A percentile compares a stretch with the other conserved stretches of the same genome.
Evolutionary conservation across 805 yeast genomes (phyloP).

Genomic region (Ogataea salicorniae): DNA sequence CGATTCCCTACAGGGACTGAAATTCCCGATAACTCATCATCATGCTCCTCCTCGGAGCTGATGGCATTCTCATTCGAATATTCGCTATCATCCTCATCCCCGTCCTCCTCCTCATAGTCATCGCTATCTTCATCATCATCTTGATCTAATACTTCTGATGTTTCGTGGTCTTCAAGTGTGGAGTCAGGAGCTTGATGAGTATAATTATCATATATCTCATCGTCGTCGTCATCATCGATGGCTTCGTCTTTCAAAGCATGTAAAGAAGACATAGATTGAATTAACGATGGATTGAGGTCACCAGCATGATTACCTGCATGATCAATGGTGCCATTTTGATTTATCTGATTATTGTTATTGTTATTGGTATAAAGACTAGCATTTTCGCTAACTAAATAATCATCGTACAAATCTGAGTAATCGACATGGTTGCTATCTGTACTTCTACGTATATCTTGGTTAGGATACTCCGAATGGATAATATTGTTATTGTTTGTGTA

Average conservation of each 20-base stretch:
- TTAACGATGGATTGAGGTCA: background rate
- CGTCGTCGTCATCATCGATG: background rate
- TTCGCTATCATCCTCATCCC: background rate
- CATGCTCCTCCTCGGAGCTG: background rate
- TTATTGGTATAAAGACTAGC: background rate
- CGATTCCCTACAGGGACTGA: background rate
- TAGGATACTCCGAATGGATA: background rate
- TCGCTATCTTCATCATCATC: too few relatives aligned
- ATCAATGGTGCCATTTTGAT: background rate
- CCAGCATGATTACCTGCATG: background rate
- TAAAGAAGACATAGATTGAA: constrained; percentile 1
- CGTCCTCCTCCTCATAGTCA: background rate
- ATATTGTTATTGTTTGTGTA: too few relatives aligned
- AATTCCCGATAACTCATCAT: constrained; percentile 1
- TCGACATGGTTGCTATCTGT: constrained; percentile 5
- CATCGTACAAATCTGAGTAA: constrained; percentile 26
- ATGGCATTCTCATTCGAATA: background rate
- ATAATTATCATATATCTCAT: background rate
- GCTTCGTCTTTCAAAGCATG: constrained; percentile 1
- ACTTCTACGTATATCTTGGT: background rate
- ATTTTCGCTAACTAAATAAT: constrained; percentile 16
- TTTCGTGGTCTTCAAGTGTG: background rate
- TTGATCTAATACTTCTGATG: too few relatives aligned
- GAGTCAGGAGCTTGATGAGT: background rate
- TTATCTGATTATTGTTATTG: background rate